A percentile compares a stretch with the other conserved stretches of the same genome.
Evolutionary conservation across 1,139 yeast genomes (phyloP).

Genomic region (Candida tunisiensis): DNA sequence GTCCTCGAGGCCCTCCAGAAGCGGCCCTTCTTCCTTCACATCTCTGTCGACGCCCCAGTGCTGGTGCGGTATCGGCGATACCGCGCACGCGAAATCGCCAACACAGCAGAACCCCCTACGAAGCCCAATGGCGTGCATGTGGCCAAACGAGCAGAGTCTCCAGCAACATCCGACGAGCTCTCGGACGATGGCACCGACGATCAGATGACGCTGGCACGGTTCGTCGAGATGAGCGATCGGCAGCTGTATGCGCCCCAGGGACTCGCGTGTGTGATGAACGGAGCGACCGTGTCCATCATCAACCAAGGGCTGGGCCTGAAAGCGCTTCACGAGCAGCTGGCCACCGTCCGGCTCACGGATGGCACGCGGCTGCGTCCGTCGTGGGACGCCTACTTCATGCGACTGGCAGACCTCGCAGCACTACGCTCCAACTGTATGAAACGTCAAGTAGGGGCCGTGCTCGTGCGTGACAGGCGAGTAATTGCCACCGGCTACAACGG

Average conservation of each 20-base stretch:
- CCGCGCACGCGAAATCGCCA: too few relatives aligned
- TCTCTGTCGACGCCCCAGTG: conserved; percentile 67
- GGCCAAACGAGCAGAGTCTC: conserved; percentile 6
- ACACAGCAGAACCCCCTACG: too few relatives aligned
- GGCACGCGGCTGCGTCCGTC: conserved; percentile 63
- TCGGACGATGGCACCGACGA: conserved; percentile 1
- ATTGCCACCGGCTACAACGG: conserved; percentile 97
- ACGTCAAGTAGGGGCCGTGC: conserved; percentile 88
- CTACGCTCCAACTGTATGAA: conserved; percentile 92
- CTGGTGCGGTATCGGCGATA: conserved; percentile 34
- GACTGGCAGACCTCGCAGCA: conserved; percentile 85
- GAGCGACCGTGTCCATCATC: conserved; percentile 43
- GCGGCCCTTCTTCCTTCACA: conserved; percentile 75
- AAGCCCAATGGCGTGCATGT: conserved; percentile 10
- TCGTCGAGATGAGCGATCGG: conserved; percentile 30
- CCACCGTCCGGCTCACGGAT: conserved; percentile 37
- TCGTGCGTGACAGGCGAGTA: conserved; percentile 72
- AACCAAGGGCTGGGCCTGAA: conserved; percentile 36
- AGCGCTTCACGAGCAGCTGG: conserved; percentile 33
- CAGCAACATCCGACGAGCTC: conserved; percentile 3
- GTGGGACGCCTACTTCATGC: conserved; percentile 96
- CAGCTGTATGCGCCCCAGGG: conserved; percentile 24
- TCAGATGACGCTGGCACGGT: conserved; percentile 18
- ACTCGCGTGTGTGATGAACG: conserved; percentile 34
- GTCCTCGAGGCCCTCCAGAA: conserved; percentile 37